phyloP scores from a whole-genome alignment of 1,284 basidiomycete species.

The Microbotryum scabiosae region DNA sequence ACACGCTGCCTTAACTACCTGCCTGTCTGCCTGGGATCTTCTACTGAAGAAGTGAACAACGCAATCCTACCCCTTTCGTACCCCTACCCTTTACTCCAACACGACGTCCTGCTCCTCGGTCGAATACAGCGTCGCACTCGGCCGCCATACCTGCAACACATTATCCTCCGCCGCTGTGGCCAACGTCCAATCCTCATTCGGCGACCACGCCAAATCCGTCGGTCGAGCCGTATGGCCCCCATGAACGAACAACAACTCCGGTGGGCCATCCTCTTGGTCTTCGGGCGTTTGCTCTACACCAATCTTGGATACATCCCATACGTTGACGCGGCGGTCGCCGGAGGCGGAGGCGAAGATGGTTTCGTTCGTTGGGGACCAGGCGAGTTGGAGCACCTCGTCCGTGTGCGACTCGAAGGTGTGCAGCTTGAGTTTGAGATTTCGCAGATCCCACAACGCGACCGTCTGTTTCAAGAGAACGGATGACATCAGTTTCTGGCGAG shows the following conservation, averaged over 20 bases:
- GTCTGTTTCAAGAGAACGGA: conserved; percentile 50
- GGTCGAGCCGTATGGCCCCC: conserved; percentile 45
- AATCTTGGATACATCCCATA: conserved; percentile 91
- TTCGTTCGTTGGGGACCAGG: conserved; percentile 89
- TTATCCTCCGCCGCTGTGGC: conserved; percentile 76
- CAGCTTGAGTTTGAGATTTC: conserved; percentile 67
- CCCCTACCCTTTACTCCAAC: conserved; percentile 46
- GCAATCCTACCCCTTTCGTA: not conserved
- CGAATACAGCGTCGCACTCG: conserved; percentile 73
- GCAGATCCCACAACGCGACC: conserved; percentile 78
- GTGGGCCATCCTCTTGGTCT: conserved; percentile 91
- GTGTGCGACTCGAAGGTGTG: conserved; percentile 90
- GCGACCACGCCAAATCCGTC: conserved; percentile 43
- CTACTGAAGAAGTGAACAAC: not conserved
- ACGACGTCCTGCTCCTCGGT: conserved; percentile 67
- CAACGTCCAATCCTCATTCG: conserved; percentile 65
- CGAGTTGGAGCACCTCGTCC: conserved; percentile 86
- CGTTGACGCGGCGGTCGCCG: conserved; percentile 82
- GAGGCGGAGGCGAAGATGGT: conserved; percentile 88
- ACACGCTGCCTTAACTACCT: too few species aligned
- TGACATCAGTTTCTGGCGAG: not conserved
- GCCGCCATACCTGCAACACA: conserved; percentile 79
- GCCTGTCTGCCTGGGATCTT: not conserved
- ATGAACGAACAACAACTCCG: conserved; percentile 85
- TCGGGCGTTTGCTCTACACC: conserved; percentile 95